These are phyloP conservation scores for Ophiosphaerella herpotricha DNA, from an alignment of 2,329 filamentous ascomycete species.

Conservation along the genomic window DNA sequence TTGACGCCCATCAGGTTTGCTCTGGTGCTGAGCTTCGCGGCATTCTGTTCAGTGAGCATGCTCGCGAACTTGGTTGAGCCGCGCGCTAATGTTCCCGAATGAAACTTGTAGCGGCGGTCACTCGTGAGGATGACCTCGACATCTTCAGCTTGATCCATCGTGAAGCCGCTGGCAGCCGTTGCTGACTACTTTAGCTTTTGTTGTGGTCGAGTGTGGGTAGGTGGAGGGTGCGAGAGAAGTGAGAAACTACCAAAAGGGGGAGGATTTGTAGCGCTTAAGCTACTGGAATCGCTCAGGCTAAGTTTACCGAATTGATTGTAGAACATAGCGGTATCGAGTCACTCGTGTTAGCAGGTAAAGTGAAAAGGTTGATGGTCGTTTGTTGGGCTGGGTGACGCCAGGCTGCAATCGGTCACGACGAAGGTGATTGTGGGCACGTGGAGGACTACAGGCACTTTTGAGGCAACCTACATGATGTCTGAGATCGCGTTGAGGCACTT, in stretches of 20 bases:
- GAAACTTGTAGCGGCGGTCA: conserved; percentile 37
- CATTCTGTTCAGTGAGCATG: conserved; percentile 36
- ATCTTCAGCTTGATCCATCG: conserved; percentile 44
- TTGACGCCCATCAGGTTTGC: conserved; percentile 31
- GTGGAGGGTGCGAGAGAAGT: background rate
- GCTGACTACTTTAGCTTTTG: background rate
- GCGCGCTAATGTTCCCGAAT: conserved; percentile 41
- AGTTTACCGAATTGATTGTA: background rate
- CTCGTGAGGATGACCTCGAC: conserved; percentile 40
- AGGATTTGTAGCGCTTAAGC: background rate
- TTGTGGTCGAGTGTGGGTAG: background rate
- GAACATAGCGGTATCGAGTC: background rate
- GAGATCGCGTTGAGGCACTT: background rate
- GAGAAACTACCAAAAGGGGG: background rate
- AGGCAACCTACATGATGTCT: background rate
- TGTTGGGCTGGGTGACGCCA: background rate
- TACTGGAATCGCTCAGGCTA: background rate
- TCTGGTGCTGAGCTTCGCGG: conserved; percentile 29
- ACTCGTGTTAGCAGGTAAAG: background rate
- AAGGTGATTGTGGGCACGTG: background rate
- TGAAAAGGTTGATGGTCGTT: background rate
- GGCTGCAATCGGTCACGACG: background rate
- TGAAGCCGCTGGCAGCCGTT: conserved; percentile 1
- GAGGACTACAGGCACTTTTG: background rate
- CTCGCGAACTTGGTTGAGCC: conserved; percentile 37